Evolutionary conservation across 139 green algal species (phyloP), one percentile per base, ranked within the genome.

Genomic region (Pseudopediastrum boryanum): DNA sequence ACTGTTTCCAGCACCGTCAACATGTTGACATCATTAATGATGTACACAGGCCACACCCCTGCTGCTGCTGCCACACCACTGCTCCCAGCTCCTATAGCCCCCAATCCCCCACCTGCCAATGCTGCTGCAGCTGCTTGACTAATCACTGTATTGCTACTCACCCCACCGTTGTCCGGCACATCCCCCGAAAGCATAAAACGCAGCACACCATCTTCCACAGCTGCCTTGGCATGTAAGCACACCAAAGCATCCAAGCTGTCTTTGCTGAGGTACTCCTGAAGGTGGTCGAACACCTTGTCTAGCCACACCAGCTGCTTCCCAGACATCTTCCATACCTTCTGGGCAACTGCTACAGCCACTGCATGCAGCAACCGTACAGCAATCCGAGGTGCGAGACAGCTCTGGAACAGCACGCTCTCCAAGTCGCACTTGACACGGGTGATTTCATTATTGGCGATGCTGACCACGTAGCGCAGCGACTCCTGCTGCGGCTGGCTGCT

Each of bases 371-470:
- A 80, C 29, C 88, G 75, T 38, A 94, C 80, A 36, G 86, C 78
- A 21, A 89, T 76, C 4, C 85, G 83, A 19, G 92, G 92, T 2
- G 88, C 82, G 0, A 94, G 68, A 0, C 65, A 80, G 29, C 65
- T 84, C 75, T 80, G 74, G 72, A 94, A 94, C 8, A 86, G 86
- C 33, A 90, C 73, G n/a, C 73, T 79, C 31, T 89, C 85, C 29
- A 95, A 61, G 23, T 93, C 86, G 7, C 81, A 86, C 23, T 82
- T 75, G 54, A 95, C 77, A 6, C 89, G 85, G 23, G 81, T 90
- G 27, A 94, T 81, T 46, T 96, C 90, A 66, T 90, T 93, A 63
- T 80, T 88, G 29, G 86, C 82, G 43, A 95, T 78, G 36, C 84
- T 85, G 13, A 95, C 67, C 80, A 93, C 72, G 67, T 85, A 33